Evolutionary conservation across 2,329 filamentous ascomycete species (phyloP), one percentile per base, ranked within the genome.

Genomic region (Colletotrichum lini): DNA sequence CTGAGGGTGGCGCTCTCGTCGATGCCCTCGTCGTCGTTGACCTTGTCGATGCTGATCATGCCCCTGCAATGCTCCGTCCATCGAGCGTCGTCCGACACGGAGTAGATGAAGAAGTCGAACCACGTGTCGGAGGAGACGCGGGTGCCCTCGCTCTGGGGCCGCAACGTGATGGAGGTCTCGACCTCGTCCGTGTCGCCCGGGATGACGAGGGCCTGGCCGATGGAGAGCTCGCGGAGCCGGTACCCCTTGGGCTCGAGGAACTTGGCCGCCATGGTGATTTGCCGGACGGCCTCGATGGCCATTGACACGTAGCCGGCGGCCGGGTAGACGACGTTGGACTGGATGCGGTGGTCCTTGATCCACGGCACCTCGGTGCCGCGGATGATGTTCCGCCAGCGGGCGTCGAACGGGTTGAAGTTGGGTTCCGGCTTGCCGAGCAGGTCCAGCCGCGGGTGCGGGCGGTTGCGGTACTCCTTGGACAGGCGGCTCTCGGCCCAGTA

Each of bases 261-360:
- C 18, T 30, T 21, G 6, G 30, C 45, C 26, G 26, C 18, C 30
- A 26, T 26, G 26, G 67, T 65, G 13, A 62, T 52, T 47, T 69
- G 65, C 12, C 54, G 38, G 2, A 71, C 47, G 2, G 68, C 67
- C 42, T 73, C 74, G 21, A 72, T 64, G 9, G 66, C 70, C 67
- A 82, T 77, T 18, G 79, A 78, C 3, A 79, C 75, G 21, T 76
- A 74, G 47, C 80, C 82, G 12, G 78, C 77, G 16, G 78, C 79
- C 62, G 83, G 79, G 65, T 81, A 82, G 73, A 84, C 81, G 69
- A 80, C 79, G 58, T 82, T 78, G 74, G 78, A 83, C 67, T 84
- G 80, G 75, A 86, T 83, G n/a, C 76, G 74, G 76, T 86, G 86
- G 72, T 86, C 83, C 65, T 83, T 75, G 21, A 84, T 79, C 67